phyloP scores from a whole-genome alignment of 352 stramenopile species.

The Pythium rhizo-oryzae region DNA sequence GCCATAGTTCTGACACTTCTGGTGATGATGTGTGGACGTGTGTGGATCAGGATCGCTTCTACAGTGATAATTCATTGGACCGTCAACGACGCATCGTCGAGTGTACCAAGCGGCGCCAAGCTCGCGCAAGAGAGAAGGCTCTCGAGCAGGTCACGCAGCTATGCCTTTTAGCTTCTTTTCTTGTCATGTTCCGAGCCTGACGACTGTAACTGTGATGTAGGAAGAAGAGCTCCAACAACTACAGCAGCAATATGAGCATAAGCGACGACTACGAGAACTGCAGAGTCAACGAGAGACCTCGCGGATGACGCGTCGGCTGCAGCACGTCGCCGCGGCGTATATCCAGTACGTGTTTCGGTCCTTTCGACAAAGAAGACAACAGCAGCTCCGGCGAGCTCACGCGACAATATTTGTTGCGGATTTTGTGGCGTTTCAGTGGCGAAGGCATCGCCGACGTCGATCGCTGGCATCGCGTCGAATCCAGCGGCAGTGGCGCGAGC shows the following conservation, averaged over 20 bases:
- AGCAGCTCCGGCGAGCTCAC: neutral
- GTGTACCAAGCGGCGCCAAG: conserved; percentile 57
- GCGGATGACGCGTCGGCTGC: conserved; percentile 60
- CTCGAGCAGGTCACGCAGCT: conserved; percentile 44
- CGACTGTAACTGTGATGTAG: conserved; percentile 21
- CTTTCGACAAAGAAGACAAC: conserved; percentile 20
- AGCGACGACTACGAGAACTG: conserved; percentile 32
- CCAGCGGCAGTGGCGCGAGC: conserved; percentile 26
- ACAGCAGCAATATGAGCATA: conserved; percentile 52
- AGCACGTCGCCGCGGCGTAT: conserved; percentile 65
- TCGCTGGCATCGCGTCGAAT: conserved; percentile 37
- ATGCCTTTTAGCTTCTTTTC: neutral
- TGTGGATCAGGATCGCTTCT: conserved; percentile 64
- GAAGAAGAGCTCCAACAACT: conserved; percentile 47
- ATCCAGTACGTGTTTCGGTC: conserved; percentile 70
- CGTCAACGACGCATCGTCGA: conserved; percentile 58
- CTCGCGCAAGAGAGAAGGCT: conserved; percentile 49
- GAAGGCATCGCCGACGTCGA: conserved; percentile 20
- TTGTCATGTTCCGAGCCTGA: no score
- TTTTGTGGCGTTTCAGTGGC: conserved; percentile 32
- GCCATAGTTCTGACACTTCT: no score
- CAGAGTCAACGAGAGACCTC: conserved; percentile 56
- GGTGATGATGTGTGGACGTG: neutral
- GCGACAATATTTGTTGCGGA: conserved; percentile 39
- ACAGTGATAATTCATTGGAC: conserved; percentile 68